phyloP scores from a whole-genome alignment of 768 basidiomycete species.

The Lentinula aciculospora region DNA sequence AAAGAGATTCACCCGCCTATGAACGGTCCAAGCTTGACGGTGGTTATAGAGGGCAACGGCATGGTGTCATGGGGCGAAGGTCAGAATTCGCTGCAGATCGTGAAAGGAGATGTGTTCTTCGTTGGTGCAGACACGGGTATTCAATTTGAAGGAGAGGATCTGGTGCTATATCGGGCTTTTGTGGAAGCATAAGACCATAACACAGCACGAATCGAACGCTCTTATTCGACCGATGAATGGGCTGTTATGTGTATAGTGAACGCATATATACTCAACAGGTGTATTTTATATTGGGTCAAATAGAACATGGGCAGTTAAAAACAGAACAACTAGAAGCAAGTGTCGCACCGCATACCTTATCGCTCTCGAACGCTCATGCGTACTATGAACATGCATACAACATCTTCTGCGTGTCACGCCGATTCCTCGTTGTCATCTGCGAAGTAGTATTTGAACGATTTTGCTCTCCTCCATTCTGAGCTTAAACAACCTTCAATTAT shows the following conservation, averaged over 20 bases:
- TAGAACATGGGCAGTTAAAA: neutral
- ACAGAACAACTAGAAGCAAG: neutral
- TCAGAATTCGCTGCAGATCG: conserved; percentile 31
- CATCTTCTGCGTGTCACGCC: neutral
- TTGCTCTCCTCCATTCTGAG: neutral
- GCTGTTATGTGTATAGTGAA: too few relatives aligned
- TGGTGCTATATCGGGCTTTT: conserved; percentile 69
- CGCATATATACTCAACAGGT: neutral
- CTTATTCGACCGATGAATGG: neutral
- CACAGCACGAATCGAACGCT: neutral
- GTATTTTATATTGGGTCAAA: neutral
- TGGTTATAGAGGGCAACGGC: conserved; percentile 70
- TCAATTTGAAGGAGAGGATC: conserved; percentile 33
- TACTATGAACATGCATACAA: neutral
- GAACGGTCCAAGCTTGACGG: conserved; percentile 79
- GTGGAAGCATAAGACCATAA: conserved; percentile 31
- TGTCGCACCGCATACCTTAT: neutral
- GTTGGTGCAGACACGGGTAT: conserved; percentile 68
- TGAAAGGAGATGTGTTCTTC: conserved; percentile 75
- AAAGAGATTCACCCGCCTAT: conserved; percentile 57
- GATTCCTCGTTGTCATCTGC: neutral
- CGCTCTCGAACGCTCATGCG: too few relatives aligned
- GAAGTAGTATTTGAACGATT: neutral
- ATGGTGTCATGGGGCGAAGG: conserved; percentile 41
- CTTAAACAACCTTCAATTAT: neutral